phyloP scores from a whole-genome alignment of 768 basidiomycete species.

The Naganishia friedmannii region DNA sequence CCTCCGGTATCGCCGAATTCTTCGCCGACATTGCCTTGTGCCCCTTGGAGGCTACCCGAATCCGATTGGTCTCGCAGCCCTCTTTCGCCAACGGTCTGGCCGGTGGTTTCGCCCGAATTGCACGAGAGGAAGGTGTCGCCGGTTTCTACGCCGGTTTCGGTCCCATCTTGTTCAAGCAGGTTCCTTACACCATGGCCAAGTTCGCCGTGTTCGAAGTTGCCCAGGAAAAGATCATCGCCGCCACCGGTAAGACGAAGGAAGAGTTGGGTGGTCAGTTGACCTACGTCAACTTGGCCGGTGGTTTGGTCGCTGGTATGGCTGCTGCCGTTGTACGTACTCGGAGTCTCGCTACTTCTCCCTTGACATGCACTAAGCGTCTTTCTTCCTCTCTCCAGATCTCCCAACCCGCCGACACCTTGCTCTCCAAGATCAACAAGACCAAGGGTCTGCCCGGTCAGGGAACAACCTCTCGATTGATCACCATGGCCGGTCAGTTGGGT shows the following conservation, averaged over 20 bases:
- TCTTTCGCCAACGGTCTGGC: slow-evolving; percentile 54
- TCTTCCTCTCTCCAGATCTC: slow-evolving; percentile 59
- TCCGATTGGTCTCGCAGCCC: slow-evolving; percentile 55
- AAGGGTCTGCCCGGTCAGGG: slow-evolving; percentile 54
- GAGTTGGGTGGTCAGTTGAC: slow-evolving; percentile 61
- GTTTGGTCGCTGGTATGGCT: slow-evolving; percentile 92
- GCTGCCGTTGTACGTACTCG: slow-evolving; percentile 60
- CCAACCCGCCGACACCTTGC: slow-evolving; percentile 89
- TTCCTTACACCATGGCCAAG: slow-evolving; percentile 98
- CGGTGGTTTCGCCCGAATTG: slow-evolving; percentile 53
- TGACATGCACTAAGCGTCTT: slow-evolving; percentile 46
- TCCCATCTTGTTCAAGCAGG: slow-evolving; percentile 62
- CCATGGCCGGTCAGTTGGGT: slow-evolving; percentile 54
- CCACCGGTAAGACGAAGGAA: slow-evolving; percentile 69
- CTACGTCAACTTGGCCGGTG: slow-evolving; percentile 81
- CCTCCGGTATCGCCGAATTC: slow-evolving; percentile 90
- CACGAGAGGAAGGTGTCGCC: slow-evolving; percentile 53
- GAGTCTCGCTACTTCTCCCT: background rate
- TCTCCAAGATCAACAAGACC: slow-evolving; percentile 85
- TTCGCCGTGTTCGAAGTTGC: slow-evolving; percentile 90
- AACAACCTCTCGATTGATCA: slow-evolving; percentile 51
- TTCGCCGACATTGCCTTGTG: slow-evolving; percentile 95
- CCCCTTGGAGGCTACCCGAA: slow-evolving; percentile 68
- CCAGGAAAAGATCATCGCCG: slow-evolving; percentile 80
- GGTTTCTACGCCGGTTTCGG: slow-evolving; percentile 57